Percentiles rank a stretch among this genome's conserved stretches.
Conservation (phyloP, 805 yeast genomes). For the Gaillardinia entomophila region DNA sequence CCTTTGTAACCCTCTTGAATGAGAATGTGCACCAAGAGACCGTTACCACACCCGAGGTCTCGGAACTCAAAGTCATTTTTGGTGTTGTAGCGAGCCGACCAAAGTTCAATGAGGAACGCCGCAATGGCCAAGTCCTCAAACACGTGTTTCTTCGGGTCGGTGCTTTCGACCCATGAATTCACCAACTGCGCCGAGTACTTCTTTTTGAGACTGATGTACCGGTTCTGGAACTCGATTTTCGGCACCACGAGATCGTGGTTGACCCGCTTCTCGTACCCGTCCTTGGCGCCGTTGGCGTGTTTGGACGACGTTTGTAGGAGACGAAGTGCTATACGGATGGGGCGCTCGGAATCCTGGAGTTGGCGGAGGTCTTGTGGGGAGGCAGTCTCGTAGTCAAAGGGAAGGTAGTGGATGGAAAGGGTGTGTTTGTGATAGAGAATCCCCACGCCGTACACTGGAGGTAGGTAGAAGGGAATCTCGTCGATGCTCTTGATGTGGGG, state of each 20-base stretch:
- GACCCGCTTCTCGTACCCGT: slow-evolving; percentile 84
- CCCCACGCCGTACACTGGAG: slow-evolving; percentile 76
- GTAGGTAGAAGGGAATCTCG: slow-evolving; percentile 84
- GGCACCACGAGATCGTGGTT: slow-evolving; percentile 83
- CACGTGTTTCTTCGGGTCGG: slow-evolving; percentile 93
- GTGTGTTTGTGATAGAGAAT: slow-evolving; percentile 44
- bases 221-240: slow-evolving; percentile 74
- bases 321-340: slow-evolving; percentile 76
- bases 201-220: slow-evolving; percentile 74
- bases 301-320: slow-evolving; percentile 73
- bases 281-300: slow-evolving; percentile 78
- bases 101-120: slow-evolving; percentile 83
- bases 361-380: slow-evolving; percentile 13
- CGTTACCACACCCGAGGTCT: slow-evolving; percentile 95
- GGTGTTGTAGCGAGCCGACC: slow-evolving; percentile 50
- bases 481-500: slow-evolving; percentile 63
- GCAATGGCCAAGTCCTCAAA: slow-evolving; percentile 96
- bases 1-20: slow-evolving; percentile 78
- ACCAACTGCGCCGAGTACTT: slow-evolving; percentile 72
- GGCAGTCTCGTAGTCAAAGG: slow-evolving; percentile 37
- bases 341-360: slow-evolving; percentile 49
- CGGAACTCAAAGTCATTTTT: slow-evolving; percentile 58
- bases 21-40: slow-evolving; percentile 71
- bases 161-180: slow-evolving; percentile 84
- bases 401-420: slow-evolving; percentile 71